phyloP scores from a whole-genome alignment of 345 rosid genomes.

The Trapa bicornis region DNA sequence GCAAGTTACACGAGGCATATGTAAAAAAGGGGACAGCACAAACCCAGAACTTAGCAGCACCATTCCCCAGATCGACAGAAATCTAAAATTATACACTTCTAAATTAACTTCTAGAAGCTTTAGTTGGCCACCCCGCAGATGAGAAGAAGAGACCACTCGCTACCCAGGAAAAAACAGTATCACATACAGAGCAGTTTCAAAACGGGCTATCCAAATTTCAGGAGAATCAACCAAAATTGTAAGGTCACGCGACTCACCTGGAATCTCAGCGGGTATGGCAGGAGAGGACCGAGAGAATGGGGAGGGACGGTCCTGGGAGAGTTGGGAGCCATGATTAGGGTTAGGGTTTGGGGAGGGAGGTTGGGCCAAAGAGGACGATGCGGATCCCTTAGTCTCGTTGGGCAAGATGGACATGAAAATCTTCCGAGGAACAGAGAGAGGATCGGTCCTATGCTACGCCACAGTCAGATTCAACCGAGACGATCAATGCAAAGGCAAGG shows the following conservation, averaged over 20 bases:
- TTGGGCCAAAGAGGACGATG: slow-evolving; percentile 29
- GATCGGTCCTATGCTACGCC: slow-evolving; percentile 2
- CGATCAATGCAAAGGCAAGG: neutral
- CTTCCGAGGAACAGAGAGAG: neutral
- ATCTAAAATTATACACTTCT: neutral
- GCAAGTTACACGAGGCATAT: neutral
- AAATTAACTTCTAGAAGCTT: neutral
- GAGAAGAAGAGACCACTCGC: neutral
- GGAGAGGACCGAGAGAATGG: slow-evolving; percentile 15
- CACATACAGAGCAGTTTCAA: neutral
- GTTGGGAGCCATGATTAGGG: slow-evolving; percentile 48
- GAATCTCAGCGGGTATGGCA: slow-evolving; percentile 2
- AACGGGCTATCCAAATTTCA: neutral
- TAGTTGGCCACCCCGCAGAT: neutral
- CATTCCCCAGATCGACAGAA: neutral
- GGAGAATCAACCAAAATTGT: neutral
- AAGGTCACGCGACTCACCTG: slow-evolving; percentile 4
- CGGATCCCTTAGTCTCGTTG: slow-evolving; percentile 42
- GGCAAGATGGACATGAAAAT: slow-evolving; percentile 98
- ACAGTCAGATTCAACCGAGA: neutral
- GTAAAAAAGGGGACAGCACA: neutral
- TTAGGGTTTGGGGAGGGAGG: slow-evolving; percentile 39
- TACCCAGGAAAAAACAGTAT: neutral
- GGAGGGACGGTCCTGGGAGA: slow-evolving; percentile 13
- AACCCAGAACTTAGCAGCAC: neutral